phyloP scores from a whole-genome alignment of 1,284 basidiomycete genomes.

The Chiua sp. region DNA sequence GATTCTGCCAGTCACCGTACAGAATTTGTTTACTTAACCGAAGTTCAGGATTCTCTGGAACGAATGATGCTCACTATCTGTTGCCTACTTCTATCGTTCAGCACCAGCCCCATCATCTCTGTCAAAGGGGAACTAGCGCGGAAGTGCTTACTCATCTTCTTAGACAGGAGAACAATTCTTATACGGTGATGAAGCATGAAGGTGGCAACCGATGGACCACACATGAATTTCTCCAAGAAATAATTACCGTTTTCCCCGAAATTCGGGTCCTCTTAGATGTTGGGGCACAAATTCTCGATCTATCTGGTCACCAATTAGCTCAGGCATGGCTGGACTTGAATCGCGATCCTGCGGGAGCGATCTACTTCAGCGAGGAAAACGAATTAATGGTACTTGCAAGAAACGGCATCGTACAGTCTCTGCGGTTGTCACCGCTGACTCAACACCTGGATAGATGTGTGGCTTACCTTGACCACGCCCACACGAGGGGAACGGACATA shows the following conservation, averaged over 20 bases:
- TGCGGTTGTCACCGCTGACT: slow-evolving; percentile 47
- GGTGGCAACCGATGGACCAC: slow-evolving; percentile 32
- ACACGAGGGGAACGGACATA: slow-evolving; percentile 59
- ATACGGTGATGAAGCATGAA: slow-evolving; percentile 26
- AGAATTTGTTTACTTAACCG: no score
- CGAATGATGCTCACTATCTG: no score
- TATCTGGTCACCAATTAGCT: no score
- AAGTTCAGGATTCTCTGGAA: no score
- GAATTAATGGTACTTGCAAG: slow-evolving; percentile 45
- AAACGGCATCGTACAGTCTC: slow-evolving; percentile 41
- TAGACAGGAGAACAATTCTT: slow-evolving; percentile 12
- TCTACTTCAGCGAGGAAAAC: slow-evolving; percentile 52
- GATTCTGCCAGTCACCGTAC: no score
- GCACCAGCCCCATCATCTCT: no score
- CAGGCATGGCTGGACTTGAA: slow-evolving; percentile 36
- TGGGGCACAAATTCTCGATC: no score
- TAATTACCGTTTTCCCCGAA: slow-evolving; percentile 39
- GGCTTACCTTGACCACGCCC: slow-evolving; percentile 59
- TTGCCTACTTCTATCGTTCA: no score
- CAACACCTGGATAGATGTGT: slow-evolving; percentile 48
- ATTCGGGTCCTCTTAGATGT: slow-evolving; percentile 50
- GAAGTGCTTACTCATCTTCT: no score
- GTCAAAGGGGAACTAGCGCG: no score
- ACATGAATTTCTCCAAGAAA: slow-evolving; percentile 36
- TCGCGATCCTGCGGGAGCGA: slow-evolving; percentile 40